phyloP scores from a whole-genome alignment of 2,329 filamentous ascomycete species.

The Colletotrichum musae region DNA sequence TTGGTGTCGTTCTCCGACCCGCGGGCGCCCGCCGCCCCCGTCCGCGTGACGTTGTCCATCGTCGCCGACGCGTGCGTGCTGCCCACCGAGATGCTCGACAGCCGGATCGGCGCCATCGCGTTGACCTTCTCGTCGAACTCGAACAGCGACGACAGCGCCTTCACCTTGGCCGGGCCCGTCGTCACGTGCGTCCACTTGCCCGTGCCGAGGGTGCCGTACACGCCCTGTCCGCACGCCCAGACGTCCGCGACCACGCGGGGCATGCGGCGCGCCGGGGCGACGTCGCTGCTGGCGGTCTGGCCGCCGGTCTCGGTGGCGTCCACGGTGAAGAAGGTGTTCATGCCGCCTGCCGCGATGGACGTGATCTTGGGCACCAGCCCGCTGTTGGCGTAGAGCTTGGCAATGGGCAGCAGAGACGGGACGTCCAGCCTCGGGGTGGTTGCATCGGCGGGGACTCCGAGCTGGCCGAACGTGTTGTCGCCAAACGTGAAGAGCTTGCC shows the following conservation, averaged over 20 bases:
- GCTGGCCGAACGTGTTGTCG: constrained; percentile 91
- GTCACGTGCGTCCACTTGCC: constrained; percentile 93
- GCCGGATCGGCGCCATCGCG: constrained; percentile 81
- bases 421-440: constrained; percentile 75
- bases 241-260: constrained; percentile 76
- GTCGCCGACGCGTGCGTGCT: constrained; percentile 85
- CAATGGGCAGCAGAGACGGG: constrained; percentile 79
- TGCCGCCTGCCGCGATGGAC: constrained; percentile 85
- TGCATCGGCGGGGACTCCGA: constrained; percentile 82
- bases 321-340: constrained; percentile 89
- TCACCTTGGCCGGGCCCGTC: constrained; percentile 82
- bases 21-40: constrained; percentile 67
- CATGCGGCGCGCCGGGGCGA: constrained; percentile 51
- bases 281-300: constrained; percentile 45
- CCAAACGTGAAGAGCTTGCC: constrained; percentile 90
- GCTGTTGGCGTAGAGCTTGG: constrained; percentile 79
- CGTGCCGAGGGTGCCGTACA: constrained; percentile 86
- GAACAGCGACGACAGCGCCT: constrained; percentile 83
- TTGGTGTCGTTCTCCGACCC: constrained; percentile 80
- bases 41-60: constrained; percentile 84
- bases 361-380: constrained; percentile 78
- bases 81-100: constrained; percentile 81
- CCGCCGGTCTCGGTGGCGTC: constrained; percentile 77
- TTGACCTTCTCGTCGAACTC: constrained; percentile 87
- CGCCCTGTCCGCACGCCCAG: constrained; percentile 90